Evolutionary conservation across 1,139 yeast genomes (phyloP), one percentile per base, ranked within the genome.

Genomic region (Lodderomyces margitis): DNA sequence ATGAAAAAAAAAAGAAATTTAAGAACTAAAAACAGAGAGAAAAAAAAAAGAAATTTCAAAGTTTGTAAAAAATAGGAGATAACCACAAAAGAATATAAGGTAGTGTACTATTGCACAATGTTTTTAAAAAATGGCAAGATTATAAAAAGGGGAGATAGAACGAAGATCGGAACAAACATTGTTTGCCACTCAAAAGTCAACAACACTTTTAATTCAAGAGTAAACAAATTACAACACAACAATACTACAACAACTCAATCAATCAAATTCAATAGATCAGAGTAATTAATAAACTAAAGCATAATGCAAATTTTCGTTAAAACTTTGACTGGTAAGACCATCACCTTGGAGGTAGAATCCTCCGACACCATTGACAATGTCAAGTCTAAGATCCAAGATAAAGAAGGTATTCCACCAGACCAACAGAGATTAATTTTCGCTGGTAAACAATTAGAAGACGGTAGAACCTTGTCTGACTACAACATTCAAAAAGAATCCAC

Each of bases 241-340:
- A 25, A 25, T 12, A 11, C n/a, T n/a, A 23, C 25, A 23, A 6
- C n/a, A 23, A 23, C n/a, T 10, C 32, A 28, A 15, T 15, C 19
- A 28, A 28, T 14, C 5, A n/a, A 15, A 3, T 3, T n/a, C 9
- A 15, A 28, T 28, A 28, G 32, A 28, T 28, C 19, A 25, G 9
- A 28, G 32, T 15, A n/a, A 15, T n/a, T 27, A 28, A 28, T 15
- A 8, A 4, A 28, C 4, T 15, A 28, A 28, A 15, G 15, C 32
- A 28, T 5, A 28, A 89, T 89, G 97, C 97, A 91, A 80, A 89
- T 91, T 75, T 91, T 91, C 78, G 96, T 91, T 75, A 91, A 91
- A 77, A 89, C 98, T 74, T 80, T 91, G 64, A 89, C 97, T 57
- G 98, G 97, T 75, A 91, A 81, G 68, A 81, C 88, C 34, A 81